Conservation (phyloP, 2,329 filamentous ascomycete species). For the Aspergillus sp. region DNA sequence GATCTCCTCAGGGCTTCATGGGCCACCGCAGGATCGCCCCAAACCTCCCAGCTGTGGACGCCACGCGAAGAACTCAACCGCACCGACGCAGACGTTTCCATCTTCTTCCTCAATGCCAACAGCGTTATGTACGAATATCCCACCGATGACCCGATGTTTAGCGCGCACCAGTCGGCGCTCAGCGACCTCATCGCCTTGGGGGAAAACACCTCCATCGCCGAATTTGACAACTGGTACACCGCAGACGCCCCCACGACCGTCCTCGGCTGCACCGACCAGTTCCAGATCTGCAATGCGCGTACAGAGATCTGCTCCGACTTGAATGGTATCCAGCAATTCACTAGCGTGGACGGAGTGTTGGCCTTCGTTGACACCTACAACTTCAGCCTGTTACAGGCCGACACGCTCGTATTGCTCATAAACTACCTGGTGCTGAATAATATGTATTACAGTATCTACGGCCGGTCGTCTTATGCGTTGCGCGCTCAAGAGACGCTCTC, state of each 20-base stretch:
- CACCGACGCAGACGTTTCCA: constrained; percentile 28
- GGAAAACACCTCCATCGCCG: not conserved
- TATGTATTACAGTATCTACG: constrained; percentile 2
- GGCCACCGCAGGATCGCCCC: not conserved
- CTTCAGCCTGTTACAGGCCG: not conserved
- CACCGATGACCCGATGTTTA: constrained; percentile 31
- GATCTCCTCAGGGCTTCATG: not conserved
- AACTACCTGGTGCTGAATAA: not conserved
- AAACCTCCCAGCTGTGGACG: constrained; percentile 16
- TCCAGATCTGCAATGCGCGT: constrained; percentile 33
- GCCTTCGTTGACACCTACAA: not conserved
- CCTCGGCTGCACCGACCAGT: constrained; percentile 33
- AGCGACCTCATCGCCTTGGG: not conserved
- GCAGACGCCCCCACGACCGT: not conserved
- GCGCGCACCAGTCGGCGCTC: constrained; percentile 17
- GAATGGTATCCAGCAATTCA: constrained; percentile 14
- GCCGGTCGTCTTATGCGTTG: not conserved
- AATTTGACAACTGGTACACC: not conserved
- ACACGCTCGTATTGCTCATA: not conserved
- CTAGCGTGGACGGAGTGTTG: not conserved
- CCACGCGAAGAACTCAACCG: constrained; percentile 27
- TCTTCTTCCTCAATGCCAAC: constrained; percentile 31
- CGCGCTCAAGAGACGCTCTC: not conserved
- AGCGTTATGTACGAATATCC: constrained; percentile 22
- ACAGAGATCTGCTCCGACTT: constrained; percentile 2